Evolutionary conservation across 129 eudicot species (phyloP).

Genomic region (Centella asiatica): DNA sequence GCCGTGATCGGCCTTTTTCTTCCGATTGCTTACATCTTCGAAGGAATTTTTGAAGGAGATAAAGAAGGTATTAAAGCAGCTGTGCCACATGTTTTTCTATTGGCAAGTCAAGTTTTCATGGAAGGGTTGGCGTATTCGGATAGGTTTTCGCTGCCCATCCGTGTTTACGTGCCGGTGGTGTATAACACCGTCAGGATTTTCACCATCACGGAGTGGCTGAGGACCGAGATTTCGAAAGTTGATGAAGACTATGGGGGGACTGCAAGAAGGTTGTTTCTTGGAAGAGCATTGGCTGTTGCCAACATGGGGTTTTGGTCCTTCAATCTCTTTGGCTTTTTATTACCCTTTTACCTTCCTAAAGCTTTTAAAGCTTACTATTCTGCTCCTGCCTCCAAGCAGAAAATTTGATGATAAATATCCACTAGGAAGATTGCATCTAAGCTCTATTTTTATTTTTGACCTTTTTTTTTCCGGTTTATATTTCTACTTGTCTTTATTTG

Average conservation of each 20-base stretch:
- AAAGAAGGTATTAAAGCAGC: constrained; percentile 76
- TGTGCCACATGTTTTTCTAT: constrained; percentile 59
- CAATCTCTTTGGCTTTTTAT: constrained; percentile 75
- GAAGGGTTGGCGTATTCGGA: constrained; percentile 61
- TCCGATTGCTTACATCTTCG: constrained; percentile 57
- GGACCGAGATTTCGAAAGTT: constrained; percentile 40
- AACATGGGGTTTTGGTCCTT: constrained; percentile 68
- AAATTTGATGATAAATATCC: background rate
- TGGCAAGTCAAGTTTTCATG: constrained; percentile 63
- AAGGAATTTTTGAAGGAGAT: constrained; percentile 58
- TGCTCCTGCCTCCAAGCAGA: constrained; percentile 3
- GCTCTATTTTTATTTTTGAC: too few species aligned
- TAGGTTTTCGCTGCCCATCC: constrained; percentile 58
- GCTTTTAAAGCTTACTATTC: constrained; percentile 58
- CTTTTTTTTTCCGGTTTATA: too few species aligned
- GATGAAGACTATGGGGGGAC: constrained; percentile 24
- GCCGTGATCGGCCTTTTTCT: constrained; percentile 53
- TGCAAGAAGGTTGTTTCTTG: constrained; percentile 40
- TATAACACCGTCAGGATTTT: constrained; percentile 63
- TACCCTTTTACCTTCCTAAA: constrained; percentile 59
- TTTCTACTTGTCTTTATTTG: too few species aligned
- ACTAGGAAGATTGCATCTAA: too few species aligned
- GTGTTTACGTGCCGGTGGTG: constrained; percentile 67
- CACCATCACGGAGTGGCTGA: constrained; percentile 56
- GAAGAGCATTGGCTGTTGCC: constrained; percentile 51